phyloP scores from a whole-genome alignment of 2,329 filamentous ascomycete species.

The Sporothrix schenckii region DNA sequence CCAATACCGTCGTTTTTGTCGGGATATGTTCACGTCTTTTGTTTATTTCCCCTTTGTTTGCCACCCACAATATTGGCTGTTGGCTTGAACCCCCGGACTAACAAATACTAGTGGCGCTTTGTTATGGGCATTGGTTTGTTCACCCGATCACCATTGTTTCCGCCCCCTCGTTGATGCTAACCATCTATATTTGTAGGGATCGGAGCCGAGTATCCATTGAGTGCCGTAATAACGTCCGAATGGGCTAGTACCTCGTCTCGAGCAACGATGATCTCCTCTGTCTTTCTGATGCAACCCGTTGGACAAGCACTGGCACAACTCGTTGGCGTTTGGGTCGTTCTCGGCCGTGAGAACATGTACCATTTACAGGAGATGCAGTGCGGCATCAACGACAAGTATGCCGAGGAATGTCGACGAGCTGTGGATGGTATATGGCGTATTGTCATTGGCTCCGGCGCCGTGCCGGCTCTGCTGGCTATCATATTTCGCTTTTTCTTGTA shows the following conservation, averaged over 20 bases:
- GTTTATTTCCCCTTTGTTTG: not conserved
- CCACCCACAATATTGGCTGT: not conserved
- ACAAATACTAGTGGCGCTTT: conserved; percentile 51
- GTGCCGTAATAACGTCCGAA: conserved; percentile 69
- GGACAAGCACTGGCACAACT: conserved; percentile 68
- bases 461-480: conserved; percentile 65
- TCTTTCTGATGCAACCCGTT: conserved; percentile 71
- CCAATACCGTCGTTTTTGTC: not conserved
- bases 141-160: not conserved
- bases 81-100: not conserved
- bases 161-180: conserved; percentile 21
- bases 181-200: conserved; percentile 51
- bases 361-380: conserved; percentile 52
- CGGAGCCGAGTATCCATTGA: conserved; percentile 69
- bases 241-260: conserved; percentile 65
- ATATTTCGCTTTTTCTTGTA: conserved; percentile 68
- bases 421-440: conserved; percentile 69
- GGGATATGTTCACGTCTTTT: not conserved
- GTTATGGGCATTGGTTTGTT: conserved; percentile 54
- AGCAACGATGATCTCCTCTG: conserved; percentile 67
- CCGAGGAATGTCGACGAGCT: conserved; percentile 50
- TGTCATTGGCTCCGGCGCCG: conserved; percentile 66
- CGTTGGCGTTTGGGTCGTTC: conserved; percentile 58
- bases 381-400: conserved; percentile 51
- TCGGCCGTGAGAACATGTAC: conserved; percentile 50